Conservation (phyloP, 2,329 filamentous ascomycete genomes). For the Pestalotiopsis sp. region DNA sequence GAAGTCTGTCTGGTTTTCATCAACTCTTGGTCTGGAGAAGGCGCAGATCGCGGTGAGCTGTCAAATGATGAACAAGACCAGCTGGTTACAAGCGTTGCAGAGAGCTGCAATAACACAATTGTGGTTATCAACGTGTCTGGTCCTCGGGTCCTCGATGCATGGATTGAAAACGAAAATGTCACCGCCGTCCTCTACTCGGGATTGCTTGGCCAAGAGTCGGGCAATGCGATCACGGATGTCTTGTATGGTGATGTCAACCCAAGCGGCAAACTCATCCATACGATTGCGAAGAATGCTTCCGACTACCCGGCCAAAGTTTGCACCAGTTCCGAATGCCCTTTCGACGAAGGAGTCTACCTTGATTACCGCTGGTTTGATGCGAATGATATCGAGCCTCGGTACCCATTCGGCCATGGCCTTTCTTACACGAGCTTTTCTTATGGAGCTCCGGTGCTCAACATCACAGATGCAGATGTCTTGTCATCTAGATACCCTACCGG, state of each 20-base stretch:
- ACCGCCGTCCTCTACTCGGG: slow-evolving; percentile 64
- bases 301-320: slow-evolving; percentile 49
- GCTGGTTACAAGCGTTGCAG: slow-evolving; percentile 61
- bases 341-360: slow-evolving; percentile 37
- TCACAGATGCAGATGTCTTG: background rate
- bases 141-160: slow-evolving; percentile 60
- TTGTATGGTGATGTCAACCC: slow-evolving; percentile 65
- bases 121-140: slow-evolving; percentile 68
- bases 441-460: background rate
- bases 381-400: slow-evolving; percentile 51
- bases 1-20: slow-evolving; percentile 61
- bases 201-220: slow-evolving; percentile 64
- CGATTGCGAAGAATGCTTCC: slow-evolving; percentile 47
- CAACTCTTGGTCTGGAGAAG: slow-evolving; percentile 66
- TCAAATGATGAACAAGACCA: slow-evolving; percentile 42
- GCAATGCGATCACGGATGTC: slow-evolving; percentile 62
- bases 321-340: slow-evolving; percentile 14
- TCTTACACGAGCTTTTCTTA: slow-evolving; percentile 32
- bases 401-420: slow-evolving; percentile 55
- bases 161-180: slow-evolving; percentile 59
- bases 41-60: slow-evolving; percentile 22
- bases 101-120: slow-evolving; percentile 68
- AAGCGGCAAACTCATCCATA: slow-evolving; percentile 50
- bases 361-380: slow-evolving; percentile 61
- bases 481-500: slow-evolving; percentile 28